These are phyloP conservation scores for Aspergillus fischeri DNA, from an alignment of 2,329 filamentous ascomycete genomes.

Conservation along the genomic window DNA sequence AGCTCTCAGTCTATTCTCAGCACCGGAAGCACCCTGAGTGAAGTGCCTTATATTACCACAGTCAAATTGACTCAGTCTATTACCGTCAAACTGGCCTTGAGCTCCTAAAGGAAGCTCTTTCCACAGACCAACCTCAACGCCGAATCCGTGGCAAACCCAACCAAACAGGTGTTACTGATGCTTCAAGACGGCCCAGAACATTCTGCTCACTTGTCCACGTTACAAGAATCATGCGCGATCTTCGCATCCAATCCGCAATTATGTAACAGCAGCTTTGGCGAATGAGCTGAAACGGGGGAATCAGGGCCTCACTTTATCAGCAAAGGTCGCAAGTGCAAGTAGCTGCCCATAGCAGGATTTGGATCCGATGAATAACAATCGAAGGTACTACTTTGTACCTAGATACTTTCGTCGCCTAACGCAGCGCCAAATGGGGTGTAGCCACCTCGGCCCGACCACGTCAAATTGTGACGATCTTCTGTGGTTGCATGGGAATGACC, in stretches of 20 bases:
- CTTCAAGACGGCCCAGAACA: background rate
- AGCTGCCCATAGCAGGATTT: background rate
- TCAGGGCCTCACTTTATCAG: background rate
- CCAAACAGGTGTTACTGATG: background rate
- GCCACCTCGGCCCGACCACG: background rate
- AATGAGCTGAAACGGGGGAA: background rate
- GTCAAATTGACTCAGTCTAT: conserved; percentile 1
- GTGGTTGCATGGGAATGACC: background rate
- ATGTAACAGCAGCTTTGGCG: background rate
- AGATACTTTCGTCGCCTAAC: background rate
- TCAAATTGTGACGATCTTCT: background rate
- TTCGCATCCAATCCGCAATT: background rate
- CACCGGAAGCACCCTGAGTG: conserved; percentile 26
- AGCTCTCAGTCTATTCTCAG: conserved; percentile 29
- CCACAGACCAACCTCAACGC: background rate
- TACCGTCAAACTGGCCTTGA: background rate
- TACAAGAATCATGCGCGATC: background rate
- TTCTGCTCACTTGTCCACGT: background rate
- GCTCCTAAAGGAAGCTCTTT: background rate
- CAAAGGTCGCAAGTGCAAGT: background rate
- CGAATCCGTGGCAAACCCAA: background rate
- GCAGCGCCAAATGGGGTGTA: background rate
- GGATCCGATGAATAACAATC: background rate
- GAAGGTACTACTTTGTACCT: background rate
- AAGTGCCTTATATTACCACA: conserved; percentile 6